phyloP scores from a whole-genome alignment of 768 basidiomycete genomes.

The Collybia mongolica region DNA sequence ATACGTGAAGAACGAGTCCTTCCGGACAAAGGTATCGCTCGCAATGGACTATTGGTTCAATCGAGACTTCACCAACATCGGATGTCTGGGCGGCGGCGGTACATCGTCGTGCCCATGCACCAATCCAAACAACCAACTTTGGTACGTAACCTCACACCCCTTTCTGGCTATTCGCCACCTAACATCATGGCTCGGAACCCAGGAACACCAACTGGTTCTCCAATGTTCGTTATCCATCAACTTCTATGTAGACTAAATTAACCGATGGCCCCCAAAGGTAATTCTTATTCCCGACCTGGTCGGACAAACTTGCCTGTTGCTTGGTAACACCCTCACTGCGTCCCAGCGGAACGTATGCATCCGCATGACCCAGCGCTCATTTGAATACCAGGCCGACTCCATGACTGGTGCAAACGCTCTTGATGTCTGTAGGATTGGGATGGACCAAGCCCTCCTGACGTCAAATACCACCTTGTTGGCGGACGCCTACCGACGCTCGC shows the following conservation, averaged over 20 bases:
- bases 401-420: conserved; percentile 58
- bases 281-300: conserved; percentile 51
- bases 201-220: conserved; percentile 58
- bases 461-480: conserved; percentile 41
- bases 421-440: conserved; percentile 60
- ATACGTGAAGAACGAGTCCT: conserved; percentile 30
- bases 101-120: conserved; percentile 43
- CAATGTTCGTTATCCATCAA: conserved; percentile 29
- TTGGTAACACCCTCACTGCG: conserved; percentile 33
- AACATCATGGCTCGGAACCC: conserved; percentile 8
- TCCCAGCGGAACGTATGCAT: conserved; percentile 35
- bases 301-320: conserved; percentile 45
- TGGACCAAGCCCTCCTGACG: conserved; percentile 45
- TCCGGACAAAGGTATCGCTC: conserved; percentile 29
- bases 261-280: conserved; percentile 26
- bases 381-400: conserved; percentile 36
- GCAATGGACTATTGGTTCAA: conserved; percentile 54
- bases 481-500: conserved; percentile 51
- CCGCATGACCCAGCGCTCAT: conserved; percentile 41
- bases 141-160: conserved; percentile 9
- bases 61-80: conserved; percentile 44
- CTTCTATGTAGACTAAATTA: not conserved
- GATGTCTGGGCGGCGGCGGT: conserved; percentile 47
- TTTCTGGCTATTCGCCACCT: not conserved
- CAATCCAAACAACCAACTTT: conserved; percentile 33